phyloP scores from a whole-genome alignment of 2,329 filamentous ascomycete genomes.

The Didymosphaeria variabile region DNA sequence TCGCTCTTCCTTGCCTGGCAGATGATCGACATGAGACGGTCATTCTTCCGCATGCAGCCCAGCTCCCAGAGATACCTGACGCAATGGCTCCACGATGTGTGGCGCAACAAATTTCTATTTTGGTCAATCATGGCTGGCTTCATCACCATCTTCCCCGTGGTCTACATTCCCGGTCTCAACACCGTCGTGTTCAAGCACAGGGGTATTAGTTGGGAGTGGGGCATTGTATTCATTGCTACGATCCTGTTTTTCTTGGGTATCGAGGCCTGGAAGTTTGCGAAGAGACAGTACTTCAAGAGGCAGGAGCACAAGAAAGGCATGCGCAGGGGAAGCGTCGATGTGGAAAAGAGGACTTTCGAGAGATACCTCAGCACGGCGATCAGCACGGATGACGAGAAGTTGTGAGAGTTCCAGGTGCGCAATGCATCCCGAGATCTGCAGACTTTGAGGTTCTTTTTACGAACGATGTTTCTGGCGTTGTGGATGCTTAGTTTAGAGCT shows the following conservation, averaged over 20 bases:
- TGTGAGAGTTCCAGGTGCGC: constrained; percentile 15
- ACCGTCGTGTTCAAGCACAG: constrained; percentile 71
- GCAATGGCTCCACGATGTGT: constrained; percentile 73
- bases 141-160: constrained; percentile 56
- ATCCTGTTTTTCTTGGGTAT: constrained; percentile 70
- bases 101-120: constrained; percentile 73
- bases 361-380: constrained; percentile 44
- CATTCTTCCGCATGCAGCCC: constrained; percentile 79
- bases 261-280: constrained; percentile 73
- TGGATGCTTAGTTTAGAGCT: neutral
- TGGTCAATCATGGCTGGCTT: constrained; percentile 56
- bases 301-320: constrained; percentile 26
- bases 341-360: constrained; percentile 43
- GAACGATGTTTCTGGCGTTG: neutral
- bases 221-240: constrained; percentile 68
- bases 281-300: constrained; percentile 58
- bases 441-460: neutral
- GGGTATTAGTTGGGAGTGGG: constrained; percentile 75
- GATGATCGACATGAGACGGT: constrained; percentile 75
- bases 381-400: constrained; percentile 44
- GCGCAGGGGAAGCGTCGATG: constrained; percentile 39
- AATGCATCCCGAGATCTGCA: neutral
- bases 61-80: constrained; percentile 61
- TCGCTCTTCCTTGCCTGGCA: constrained; percentile 82
- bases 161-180: constrained; percentile 75